A percentile compares a stretch with the other conserved stretches of the same genome.
These are phyloP conservation scores for Penicillium malachiteum DNA, from an alignment of 495 filamentous ascomycete species.

Conservation along the genomic window DNA sequence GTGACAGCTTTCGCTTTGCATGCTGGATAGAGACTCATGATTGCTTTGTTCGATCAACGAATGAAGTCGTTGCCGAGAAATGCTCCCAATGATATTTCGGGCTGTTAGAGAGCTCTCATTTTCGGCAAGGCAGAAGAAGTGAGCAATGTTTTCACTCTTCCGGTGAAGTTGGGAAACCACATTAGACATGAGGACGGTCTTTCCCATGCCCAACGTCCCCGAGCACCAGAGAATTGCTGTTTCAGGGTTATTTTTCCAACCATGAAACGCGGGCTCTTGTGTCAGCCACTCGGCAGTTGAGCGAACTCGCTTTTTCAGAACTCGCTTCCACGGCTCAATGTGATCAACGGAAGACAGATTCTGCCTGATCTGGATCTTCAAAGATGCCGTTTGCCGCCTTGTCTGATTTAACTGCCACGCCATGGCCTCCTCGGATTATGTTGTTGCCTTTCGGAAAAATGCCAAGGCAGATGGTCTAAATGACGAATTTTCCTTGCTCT, in stretches of 20 bases:
- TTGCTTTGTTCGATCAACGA: constrained; percentile 4
- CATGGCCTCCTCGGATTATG: constrained; percentile 6
- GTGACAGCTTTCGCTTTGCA: neutral
- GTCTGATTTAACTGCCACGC: constrained; percentile 6
- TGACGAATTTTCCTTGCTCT: constrained; percentile 10
- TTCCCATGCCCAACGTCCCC: constrained; percentile 30
- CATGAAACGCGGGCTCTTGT: neutral
- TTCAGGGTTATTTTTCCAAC: neutral
- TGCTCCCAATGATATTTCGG: constrained; percentile 16
- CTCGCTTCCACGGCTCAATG: constrained; percentile 3
- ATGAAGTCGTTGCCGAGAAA: constrained; percentile 20
- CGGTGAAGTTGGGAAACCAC: constrained; percentile 16
- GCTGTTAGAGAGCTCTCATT: constrained; percentile 17
- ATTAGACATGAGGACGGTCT: constrained; percentile 25
- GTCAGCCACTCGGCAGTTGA: constrained; percentile 10
- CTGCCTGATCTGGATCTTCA: constrained; percentile 1
- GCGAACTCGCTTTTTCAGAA: neutral
- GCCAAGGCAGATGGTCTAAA: constrained; percentile 1
- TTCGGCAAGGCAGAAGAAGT: constrained; percentile 22
- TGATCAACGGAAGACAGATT: constrained; percentile 9
- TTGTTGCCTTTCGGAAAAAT: constrained; percentile 1
- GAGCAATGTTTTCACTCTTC: constrained; percentile 9
- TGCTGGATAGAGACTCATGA: neutral
- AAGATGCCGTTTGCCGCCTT: constrained; percentile 4
- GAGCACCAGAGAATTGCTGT: constrained; percentile 24